phyloP scores from a whole-genome alignment of 257 asterid genomes.

The Capsicum rhomboideum region DNA sequence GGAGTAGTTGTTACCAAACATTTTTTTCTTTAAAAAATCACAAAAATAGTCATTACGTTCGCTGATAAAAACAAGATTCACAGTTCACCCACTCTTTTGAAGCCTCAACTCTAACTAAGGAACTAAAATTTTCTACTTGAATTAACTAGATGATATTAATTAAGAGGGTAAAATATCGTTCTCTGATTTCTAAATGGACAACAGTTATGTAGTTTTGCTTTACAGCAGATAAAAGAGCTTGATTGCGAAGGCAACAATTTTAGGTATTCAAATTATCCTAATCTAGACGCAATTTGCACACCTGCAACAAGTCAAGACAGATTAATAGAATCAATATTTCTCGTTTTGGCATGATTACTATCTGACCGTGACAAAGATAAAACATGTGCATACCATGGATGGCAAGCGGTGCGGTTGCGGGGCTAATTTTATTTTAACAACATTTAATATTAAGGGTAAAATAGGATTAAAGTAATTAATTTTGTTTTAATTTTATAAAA shows the following conservation, averaged over 20 bases:
- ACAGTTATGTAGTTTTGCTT: background rate
- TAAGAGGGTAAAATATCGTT: background rate
- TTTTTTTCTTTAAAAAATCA: background rate
- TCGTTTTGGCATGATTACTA: too few species aligned
- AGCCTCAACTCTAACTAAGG: background rate
- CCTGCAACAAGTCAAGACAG: too few species aligned
- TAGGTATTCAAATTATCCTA: too few species aligned
- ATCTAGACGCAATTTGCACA: too few species aligned
- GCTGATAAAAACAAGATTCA: background rate
- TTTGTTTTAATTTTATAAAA: too few species aligned
- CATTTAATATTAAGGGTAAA: too few species aligned
- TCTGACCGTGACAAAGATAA: too few species aligned
- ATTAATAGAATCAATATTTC: too few species aligned
- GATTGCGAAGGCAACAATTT: background rate
- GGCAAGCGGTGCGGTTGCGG: too few species aligned
- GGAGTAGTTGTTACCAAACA: background rate
- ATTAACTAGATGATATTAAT: background rate
- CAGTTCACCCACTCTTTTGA: background rate
- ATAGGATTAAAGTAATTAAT: too few species aligned
- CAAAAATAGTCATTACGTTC: background rate
- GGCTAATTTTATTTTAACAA: too few species aligned
- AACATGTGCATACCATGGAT: too few species aligned
- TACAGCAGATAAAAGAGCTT: background rate
- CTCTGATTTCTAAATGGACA: background rate
- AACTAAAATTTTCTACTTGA: background rate